These are phyloP conservation scores for Colletotrichum lentis DNA, from an alignment of 2,329 filamentous ascomycete genomes.

Conservation along the genomic window DNA sequence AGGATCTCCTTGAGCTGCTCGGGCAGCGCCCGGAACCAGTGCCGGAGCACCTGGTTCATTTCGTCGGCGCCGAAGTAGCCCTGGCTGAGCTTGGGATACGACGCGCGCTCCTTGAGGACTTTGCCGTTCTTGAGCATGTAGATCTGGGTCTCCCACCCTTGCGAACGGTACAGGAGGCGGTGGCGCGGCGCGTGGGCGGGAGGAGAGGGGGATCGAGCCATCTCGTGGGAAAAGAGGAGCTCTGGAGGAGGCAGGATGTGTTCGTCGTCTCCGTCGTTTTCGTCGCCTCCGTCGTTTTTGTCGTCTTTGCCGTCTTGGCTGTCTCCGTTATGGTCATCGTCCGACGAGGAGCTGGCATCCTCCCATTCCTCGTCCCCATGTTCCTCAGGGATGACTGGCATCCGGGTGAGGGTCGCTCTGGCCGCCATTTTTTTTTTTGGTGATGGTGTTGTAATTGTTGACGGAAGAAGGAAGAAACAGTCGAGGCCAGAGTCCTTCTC, in stretches of 20 bases:
- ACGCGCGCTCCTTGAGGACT: conserved; percentile 14
- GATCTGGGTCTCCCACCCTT: conserved; percentile 4
- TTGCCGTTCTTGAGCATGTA: conserved; percentile 15
- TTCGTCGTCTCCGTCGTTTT: background rate
- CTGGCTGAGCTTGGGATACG: background rate
- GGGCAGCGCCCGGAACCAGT: conserved; percentile 11
- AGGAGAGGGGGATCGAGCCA: background rate
- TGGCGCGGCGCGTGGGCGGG: conserved; percentile 1
- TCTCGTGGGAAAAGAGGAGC: conserved; percentile 10
- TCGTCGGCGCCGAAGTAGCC: conserved; percentile 6
- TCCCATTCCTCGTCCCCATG: conserved; percentile 18
- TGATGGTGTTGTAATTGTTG: background rate
- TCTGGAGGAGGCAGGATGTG: background rate
- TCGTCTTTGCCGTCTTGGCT: background rate
- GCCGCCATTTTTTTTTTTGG: background rate
- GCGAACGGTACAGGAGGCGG: conserved; percentile 3
- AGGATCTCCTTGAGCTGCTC: conserved; percentile 6
- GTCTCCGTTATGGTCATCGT: background rate
- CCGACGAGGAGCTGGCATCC: conserved; percentile 14
- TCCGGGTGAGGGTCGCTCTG: background rate
- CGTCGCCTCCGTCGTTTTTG: background rate
- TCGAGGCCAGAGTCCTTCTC: background rate
- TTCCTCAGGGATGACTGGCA: conserved; percentile 7
- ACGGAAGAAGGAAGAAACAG: background rate
- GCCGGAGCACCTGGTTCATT: background rate